Evolutionary conservation across 2,329 filamentous ascomycete species (phyloP).

Genomic region (Penicillium italicum): DNA sequence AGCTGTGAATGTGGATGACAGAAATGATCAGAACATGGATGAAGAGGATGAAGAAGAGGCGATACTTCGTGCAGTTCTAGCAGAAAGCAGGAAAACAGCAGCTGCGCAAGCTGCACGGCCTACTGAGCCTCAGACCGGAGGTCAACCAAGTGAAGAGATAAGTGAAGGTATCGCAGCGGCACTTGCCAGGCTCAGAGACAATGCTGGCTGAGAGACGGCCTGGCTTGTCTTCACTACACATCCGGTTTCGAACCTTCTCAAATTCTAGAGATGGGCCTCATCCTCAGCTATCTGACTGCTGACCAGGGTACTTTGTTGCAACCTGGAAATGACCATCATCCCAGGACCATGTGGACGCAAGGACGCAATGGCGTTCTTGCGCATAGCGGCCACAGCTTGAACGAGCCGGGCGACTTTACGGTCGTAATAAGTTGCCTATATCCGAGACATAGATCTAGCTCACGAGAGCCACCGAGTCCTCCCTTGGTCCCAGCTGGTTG

Average conservation of each 20-base stretch:
- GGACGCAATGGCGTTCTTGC: neutral
- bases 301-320: neutral
- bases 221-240: neutral
- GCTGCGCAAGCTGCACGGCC: conserved; percentile 5
- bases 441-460: neutral
- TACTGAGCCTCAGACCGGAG: neutral
- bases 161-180: conserved; percentile 59
- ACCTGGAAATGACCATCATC: neutral
- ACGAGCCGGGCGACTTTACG: neutral
- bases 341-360: no score
- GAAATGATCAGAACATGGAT: conserved; percentile 1
- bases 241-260: neutral
- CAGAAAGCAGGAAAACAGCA: conserved; percentile 22
- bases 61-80: conserved; percentile 36
- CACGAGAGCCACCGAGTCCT: no score
- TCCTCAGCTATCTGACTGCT: neutral
- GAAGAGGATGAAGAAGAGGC: conserved; percentile 47
- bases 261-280: neutral
- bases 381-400: neutral
- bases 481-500: neutral
- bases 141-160: conserved; percentile 35
- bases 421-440: neutral
- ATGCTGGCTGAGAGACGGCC: conserved; percentile 19
- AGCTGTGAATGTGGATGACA: conserved; percentile 7
- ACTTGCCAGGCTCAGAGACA: conserved; percentile 52